phyloP scores from a whole-genome alignment of 768 basidiomycete genomes.

The Obba rivulosa region DNA sequence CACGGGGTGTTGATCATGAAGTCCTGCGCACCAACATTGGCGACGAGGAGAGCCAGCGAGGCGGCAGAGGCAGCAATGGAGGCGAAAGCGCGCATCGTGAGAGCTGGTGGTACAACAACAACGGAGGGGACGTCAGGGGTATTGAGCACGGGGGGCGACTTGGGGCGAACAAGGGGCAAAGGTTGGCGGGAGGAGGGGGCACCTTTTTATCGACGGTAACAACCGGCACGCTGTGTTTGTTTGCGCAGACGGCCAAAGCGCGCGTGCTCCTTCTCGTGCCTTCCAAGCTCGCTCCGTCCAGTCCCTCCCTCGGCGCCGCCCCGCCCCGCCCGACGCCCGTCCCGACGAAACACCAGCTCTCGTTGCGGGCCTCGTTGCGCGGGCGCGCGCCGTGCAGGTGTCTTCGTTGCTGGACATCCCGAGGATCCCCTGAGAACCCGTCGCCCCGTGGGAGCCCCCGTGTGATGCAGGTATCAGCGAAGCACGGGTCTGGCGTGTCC shows the following conservation, averaged over 20 bases:
- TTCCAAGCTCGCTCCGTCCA: too few relatives aligned
- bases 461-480: too few relatives aligned
- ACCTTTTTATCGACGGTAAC: constrained; percentile 6
- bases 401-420: too few relatives aligned
- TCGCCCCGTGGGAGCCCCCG: too few relatives aligned
- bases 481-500: too few relatives aligned
- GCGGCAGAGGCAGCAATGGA: constrained; percentile 35
- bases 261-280: too few relatives aligned
- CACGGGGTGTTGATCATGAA: constrained; percentile 69
- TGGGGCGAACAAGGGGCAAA: neutral
- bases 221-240: constrained; percentile 3
- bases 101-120: neutral
- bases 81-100: constrained; percentile 39
- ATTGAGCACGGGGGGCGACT: constrained; percentile 5
- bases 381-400: too few relatives aligned
- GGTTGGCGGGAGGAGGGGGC: constrained; percentile 5
- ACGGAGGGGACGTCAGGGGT: neutral
- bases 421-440: too few relatives aligned
- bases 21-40: constrained; percentile 39
- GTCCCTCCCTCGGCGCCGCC: too few relatives aligned
- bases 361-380: too few relatives aligned
- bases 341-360: too few relatives aligned
- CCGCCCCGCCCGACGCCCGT: too few relatives aligned
- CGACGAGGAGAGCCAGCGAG: constrained; percentile 28
- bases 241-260: neutral